Evolutionary conservation across 2,329 filamentous ascomycete genomes (phyloP), one percentile per base, ranked within the genome.

Genomic region (Trichoderma breve): DNA sequence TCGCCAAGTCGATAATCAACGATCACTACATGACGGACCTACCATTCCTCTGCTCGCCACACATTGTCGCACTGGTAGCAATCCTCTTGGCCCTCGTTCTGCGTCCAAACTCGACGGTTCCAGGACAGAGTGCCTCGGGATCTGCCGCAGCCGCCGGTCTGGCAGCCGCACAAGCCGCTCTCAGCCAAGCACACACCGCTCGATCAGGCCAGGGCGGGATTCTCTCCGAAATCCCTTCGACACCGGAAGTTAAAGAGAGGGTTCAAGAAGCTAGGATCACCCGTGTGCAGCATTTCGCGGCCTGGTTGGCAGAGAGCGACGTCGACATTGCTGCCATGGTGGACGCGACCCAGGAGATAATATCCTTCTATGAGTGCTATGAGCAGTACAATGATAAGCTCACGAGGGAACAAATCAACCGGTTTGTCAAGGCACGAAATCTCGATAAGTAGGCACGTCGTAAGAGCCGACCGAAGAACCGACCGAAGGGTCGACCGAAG

Each of bases 1-100:
- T 97, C 36, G 93, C 94, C 34, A 92, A 92, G 85, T 92, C 90
- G 2, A 90, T 97, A 73, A 91, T 97, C 79, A 98, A 97, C 82
- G 95, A 98, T 80, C 92, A 93, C 80, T 97, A 93, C 83, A 91
- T 97, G 82, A 97, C 95, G 8, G 95, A 98, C 79, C 85, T 97
- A n/a, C 93, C 93, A 2, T 85, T 98, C 15, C 86, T 97, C 0
- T 92, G 94, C 78, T 87, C 94, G 14, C 95, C 95, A n/a, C 94
- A 97, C 77, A 87, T 93, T 63, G 91, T 97, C 71, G 94, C 94
- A n/a, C 88, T 97, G 53, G 95, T 94, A 39, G 92, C 94, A 7
- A 92, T 97, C 73, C 89, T 97, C 71, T 86, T 97, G 7, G 91
- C 93, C 1, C 87, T 97, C n/a, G 92, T 96, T 5, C 88, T 97